phyloP scores from a whole-genome alignment of 805 yeast genomes.

The Torulaspora quercuum region DNA sequence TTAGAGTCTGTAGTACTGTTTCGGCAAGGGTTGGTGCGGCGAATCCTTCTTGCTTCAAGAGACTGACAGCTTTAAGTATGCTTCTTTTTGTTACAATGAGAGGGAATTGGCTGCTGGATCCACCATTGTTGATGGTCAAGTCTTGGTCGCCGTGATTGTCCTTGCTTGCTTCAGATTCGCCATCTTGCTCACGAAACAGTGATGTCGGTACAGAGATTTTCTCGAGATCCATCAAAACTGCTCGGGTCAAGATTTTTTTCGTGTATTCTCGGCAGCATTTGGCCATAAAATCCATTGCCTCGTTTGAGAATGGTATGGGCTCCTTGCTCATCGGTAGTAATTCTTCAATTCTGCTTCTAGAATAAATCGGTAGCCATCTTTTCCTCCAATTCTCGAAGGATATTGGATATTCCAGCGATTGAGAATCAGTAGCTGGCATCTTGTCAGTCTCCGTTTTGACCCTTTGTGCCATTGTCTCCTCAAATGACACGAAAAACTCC shows the following conservation, averaged over 20 bases:
- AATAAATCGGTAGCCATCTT: slow-evolving; percentile 31
- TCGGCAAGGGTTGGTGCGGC: slow-evolving; percentile 22
- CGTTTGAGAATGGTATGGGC: slow-evolving; percentile 17
- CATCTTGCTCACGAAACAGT: slow-evolving; percentile 4
- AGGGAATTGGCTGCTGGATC: slow-evolving; percentile 16
- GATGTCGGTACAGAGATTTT: slow-evolving; percentile 14
- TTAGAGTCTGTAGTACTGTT: slow-evolving; percentile 19
- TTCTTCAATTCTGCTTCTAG: slow-evolving; percentile 23
- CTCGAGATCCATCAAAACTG: slow-evolving; percentile 23
- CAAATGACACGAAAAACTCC: slow-evolving; percentile 27
- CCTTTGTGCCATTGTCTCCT: slow-evolving; percentile 25
- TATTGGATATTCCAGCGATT: slow-evolving; percentile 12
- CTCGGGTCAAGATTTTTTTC: slow-evolving; percentile 19
- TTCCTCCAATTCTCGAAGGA: slow-evolving; percentile 27
- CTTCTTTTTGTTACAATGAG: slow-evolving; percentile 22
- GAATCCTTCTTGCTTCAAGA: slow-evolving; percentile 17
- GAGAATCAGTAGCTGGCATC: background rate
- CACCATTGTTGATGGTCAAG: slow-evolving; percentile 6
- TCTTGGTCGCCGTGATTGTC: no score
- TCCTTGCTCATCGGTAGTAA: slow-evolving; percentile 14
- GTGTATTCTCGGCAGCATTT: slow-evolving; percentile 19
- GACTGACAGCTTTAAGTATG: slow-evolving; percentile 15
- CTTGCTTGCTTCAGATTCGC: slow-evolving; percentile 4
- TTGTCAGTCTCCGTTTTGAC: slow-evolving; percentile 15
- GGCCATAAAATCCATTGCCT: slow-evolving; percentile 18